phyloP scores from a whole-genome alignment of 805 yeast species.

The Kuraishia hungarica region DNA sequence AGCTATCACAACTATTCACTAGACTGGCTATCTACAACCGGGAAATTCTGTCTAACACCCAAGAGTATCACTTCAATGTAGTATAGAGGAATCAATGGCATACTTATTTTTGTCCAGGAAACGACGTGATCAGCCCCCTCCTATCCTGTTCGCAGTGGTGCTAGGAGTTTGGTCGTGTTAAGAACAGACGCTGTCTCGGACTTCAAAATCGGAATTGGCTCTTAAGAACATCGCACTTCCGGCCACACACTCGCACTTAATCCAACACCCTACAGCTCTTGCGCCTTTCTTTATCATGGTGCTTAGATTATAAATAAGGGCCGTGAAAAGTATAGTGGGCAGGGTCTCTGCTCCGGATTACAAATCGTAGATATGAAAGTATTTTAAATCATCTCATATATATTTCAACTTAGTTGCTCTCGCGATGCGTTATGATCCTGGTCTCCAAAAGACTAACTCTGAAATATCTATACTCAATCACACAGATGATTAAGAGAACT shows the following conservation, averaged over 20 bases:
- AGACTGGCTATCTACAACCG: too few relatives aligned
- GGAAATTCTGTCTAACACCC: too few relatives aligned
- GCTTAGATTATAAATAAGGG: not conserved
- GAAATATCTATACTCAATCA: too few relatives aligned
- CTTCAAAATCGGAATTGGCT: not conserved
- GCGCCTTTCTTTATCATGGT: not conserved
- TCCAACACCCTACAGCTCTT: not conserved
- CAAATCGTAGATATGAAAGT: not conserved
- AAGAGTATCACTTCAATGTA: too few relatives aligned
- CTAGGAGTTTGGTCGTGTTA: too few relatives aligned
- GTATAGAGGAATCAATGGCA: too few relatives aligned
- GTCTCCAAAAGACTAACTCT: not conserved
- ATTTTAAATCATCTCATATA: too few relatives aligned
- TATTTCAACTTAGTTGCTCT: not conserved
- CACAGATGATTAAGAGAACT: not conserved
- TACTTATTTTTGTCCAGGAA: too few relatives aligned
- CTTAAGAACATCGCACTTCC: not conserved
- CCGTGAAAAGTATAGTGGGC: not conserved
- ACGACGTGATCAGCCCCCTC: too few relatives aligned
- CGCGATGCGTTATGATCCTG: too few relatives aligned
- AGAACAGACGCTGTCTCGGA: not conserved
- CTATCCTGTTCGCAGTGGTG: too few relatives aligned
- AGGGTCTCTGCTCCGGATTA: not conserved
- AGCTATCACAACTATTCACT: not conserved
- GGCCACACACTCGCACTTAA: not conserved